Evolutionary conservation across 2,329 filamentous ascomycete species (phyloP), one percentile per base, ranked within the genome.

Genomic region (Fusarium verrucosum): DNA sequence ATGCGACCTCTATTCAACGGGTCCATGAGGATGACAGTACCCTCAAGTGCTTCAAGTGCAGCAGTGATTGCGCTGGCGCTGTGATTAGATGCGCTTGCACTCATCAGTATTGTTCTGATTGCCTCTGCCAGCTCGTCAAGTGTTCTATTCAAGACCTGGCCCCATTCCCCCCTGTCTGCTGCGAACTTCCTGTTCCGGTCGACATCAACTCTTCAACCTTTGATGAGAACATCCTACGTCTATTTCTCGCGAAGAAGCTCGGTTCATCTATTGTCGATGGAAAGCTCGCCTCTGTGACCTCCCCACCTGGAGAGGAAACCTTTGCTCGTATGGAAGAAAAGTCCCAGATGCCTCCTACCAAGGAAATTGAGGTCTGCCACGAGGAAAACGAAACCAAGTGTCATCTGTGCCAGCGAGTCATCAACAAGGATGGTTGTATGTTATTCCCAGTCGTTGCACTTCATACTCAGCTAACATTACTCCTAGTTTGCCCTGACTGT

Each of bases 101-200:
- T 2, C 61, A 65, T 14, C 11, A 14, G 8, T 62, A 52, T 36
- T 65, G 62, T n/a, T 4, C 19, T 10, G 13, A 38, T 10, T 65
- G 62, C 8, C 42, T 65, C 2, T 19, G 9, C 9, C 4, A 9
- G 5, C 10, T 41, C 5, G 28, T 65, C 7, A 41, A 62, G 19
- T 5, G 16, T 22, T 61, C 62, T 6, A 16, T 62, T 7, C 7
- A 17, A 7, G 56, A 10, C 3, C 4, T 22, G 0, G 19, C 14
- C 17, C 10, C 11, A 1, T 65, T 65, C 25, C 61, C 61, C 4
- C 62, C 56, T 13, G 7, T 17, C 3, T 65, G 62, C 17, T 65
- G 61, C 17, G 25, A 5, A 1, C 4, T 17, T 3, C n/a, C 4
- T 7, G 6, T 65, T 1, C 50, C 55, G 0, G 10, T 65, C 9